Base-by-base conservation (phyloP, 2,329 filamentous ascomycete genomes). In the Graphilbum ipis-grandicollis region DNA sequence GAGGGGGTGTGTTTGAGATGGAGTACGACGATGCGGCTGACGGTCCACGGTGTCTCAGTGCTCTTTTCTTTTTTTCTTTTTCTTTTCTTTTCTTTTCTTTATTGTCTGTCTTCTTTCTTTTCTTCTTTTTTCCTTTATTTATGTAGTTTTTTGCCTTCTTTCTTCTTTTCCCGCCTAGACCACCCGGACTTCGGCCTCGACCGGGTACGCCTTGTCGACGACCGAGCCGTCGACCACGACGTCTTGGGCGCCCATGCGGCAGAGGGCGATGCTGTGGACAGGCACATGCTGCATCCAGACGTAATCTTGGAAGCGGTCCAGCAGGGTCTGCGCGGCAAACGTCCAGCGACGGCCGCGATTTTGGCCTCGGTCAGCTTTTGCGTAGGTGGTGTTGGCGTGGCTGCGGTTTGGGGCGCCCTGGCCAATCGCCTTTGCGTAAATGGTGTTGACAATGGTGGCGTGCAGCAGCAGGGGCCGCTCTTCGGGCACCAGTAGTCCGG, bases 391-490 rank as follows among this genome's bases (percentile, higher is more conserved):
- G 53, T 94, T 93, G 47, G 34, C 43, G 33, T 23, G 35, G 45
- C 33, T 39, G 41, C 35, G 47, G 41, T n/a, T 28, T 13, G 5
- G 10, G 9, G 10, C 34, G 42, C 43, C 17, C 50, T 40, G 31
- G 47, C 33, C 47, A 35, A 46, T 51, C 7, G 15, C 34, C 14
- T 17, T 22, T 31, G 74, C 73, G 51, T 93, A 92, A 13, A 85
- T 71, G 0, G 85, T 92, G 53, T 94, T 93, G 35, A 90, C 57
- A 4, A 94, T 59, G 0, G 88, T 94, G 15, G 82, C 84, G 51
- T 94, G 88, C 36, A 94, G 56, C 17, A 81, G 66, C 43, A 94
- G 53, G 7, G 72, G 68, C 38, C 82, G 60, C 12, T 59, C 56
- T 19, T 81, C 75, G 1, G 61, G 56, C 0, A 62, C 50, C 49